Evolutionary conservation across 352 stramenopile species (phyloP).

Genomic region (Pythium oligandrum): DNA sequence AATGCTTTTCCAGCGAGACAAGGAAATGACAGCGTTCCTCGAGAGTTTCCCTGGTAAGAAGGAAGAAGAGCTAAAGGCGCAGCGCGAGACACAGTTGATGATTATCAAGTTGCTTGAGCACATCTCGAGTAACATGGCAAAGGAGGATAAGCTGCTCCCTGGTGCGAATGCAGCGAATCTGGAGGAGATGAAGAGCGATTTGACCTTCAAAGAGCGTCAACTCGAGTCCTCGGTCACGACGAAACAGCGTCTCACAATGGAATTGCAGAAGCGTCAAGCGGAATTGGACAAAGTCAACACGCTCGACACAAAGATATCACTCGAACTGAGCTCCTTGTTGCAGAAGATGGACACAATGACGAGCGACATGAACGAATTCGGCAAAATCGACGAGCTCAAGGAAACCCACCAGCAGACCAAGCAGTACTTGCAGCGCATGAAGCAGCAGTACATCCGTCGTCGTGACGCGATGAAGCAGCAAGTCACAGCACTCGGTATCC

Average conservation of each 20-base stretch:
- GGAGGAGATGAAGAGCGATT: conserved; percentile 85
- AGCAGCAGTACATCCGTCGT: conserved; percentile 82
- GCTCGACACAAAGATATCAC: conserved; percentile 82
- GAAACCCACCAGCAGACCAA: conserved; percentile 78
- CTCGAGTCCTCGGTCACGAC: conserved; percentile 88
- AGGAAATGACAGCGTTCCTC: conserved; percentile 90
- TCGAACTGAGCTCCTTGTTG: conserved; percentile 77
- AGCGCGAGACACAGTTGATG: conserved; percentile 59
- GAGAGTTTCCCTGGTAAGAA: conserved; percentile 78
- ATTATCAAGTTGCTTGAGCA: conserved; percentile 90
- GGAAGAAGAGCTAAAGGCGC: conserved; percentile 47
- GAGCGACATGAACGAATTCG: conserved; percentile 85
- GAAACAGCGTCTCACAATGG: conserved; percentile 80
- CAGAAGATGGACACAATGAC: conserved; percentile 88
- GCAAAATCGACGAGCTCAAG: conserved; percentile 84
- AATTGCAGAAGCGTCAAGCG: conserved; percentile 82
- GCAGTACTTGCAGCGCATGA: conserved; percentile 58
- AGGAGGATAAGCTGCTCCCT: conserved; percentile 76
- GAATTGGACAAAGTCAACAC: conserved; percentile 91
- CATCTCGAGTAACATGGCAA: conserved; percentile 66
- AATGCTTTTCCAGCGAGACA: conserved; percentile 83
- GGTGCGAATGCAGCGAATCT: conserved; percentile 50
- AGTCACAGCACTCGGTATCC: conserved; percentile 45
- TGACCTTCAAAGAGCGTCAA: conserved; percentile 91
- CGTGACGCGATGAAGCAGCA: conserved; percentile 85